Base-by-base conservation (phyloP, 2,329 filamentous ascomycete species). In the Cytospora piceae region DNA sequence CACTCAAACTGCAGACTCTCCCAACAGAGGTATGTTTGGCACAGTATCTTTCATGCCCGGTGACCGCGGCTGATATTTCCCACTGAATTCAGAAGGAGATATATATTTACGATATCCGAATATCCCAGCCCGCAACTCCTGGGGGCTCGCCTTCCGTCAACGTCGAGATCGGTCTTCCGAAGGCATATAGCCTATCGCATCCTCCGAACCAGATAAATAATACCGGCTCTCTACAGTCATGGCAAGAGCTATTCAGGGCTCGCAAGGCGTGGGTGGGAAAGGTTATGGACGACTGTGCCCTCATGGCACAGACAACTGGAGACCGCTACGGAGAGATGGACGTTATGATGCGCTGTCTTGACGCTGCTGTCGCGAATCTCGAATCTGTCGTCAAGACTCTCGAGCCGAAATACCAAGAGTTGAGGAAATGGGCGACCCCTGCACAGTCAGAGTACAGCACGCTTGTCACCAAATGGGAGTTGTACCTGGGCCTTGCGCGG, bases 51-150 rank as follows among this genome's bases (percentile, higher is more conserved):
- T 3, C 20, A 17, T 6, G 9, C 22, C 29, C 17, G 22, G 42
- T 57, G 42, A 11, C 20, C 3, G 29, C 56, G n/a, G 42, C 59
- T 69, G 34, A 69, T 65, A 63, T 42, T 15, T 5, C 11, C 14
- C 3, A 12, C 27, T 37, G 22, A 39, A 46, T 27, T 5, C 64
- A 96, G 90, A 91, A 87, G 70, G 93, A 98, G 76, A 88, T 99
- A 65, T 98, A 91, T 75, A 87, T 98, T 61, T 99, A 96, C 78
- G 93, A 97, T 77, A 90, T 93, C 68, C 88, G 89, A 71, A 87
- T 90, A 72, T 87, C 90, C 69, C 84, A 89, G 69, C 77, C 86
- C 59, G 79, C 83, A 58, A 81, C 84, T 60, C 72, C 83, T 9
- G 78, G 77, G 46, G 75, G 78, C 56, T 73, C 80, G 8, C 77